phyloP scores from a whole-genome alignment of 2,329 filamentous ascomycete species.

The Fusarium pseudoanthophilum region DNA sequence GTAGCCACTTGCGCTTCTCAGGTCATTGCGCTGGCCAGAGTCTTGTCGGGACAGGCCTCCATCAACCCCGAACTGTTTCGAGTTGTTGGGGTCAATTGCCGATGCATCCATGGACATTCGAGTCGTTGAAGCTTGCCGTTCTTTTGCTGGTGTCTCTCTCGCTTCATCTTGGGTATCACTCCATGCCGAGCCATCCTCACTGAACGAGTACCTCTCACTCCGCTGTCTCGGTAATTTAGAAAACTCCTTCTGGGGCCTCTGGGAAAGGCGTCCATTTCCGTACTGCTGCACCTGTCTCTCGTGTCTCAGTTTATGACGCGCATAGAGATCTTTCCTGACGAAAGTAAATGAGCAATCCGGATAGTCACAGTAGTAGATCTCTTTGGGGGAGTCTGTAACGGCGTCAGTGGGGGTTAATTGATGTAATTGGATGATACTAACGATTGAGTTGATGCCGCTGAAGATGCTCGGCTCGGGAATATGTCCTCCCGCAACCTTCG shows the following conservation, averaged over 20 bases:
- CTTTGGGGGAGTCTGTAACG: slow-evolving; percentile 43
- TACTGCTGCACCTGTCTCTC: slow-evolving; percentile 44
- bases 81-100: slow-evolving; percentile 3
- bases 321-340: slow-evolving; percentile 45
- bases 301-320: slow-evolving; percentile 44
- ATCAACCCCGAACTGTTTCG: slow-evolving; percentile 1
- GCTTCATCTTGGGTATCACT: slow-evolving; percentile 45
- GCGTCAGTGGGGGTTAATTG: slow-evolving; percentile 19
- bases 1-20: slow-evolving; percentile 19
- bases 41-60: slow-evolving; percentile 24
- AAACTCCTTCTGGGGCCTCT: slow-evolving; percentile 42
- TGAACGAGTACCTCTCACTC: slow-evolving; percentile 41
- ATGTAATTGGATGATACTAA: slow-evolving; percentile 9
- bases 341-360: slow-evolving; percentile 46
- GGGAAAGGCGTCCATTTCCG: slow-evolving; percentile 42
- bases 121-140: slow-evolving; percentile 5
- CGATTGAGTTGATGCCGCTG: slow-evolving; percentile 45
- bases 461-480: slow-evolving; percentile 44
- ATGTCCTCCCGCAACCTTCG: slow-evolving; percentile 45
- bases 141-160: slow-evolving; percentile 34
- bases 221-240: slow-evolving; percentile 35
- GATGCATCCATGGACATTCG: slow-evolving; percentile 22
- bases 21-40: slow-evolving; percentile 25
- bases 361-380: slow-evolving; percentile 46
- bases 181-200: slow-evolving; percentile 44